A percentile compares a stretch with the other conserved stretches of the same genome.
Evolutionary conservation across 2,329 filamentous ascomycete species (phyloP).

Genomic region (Colletotrichum destructivum): DNA sequence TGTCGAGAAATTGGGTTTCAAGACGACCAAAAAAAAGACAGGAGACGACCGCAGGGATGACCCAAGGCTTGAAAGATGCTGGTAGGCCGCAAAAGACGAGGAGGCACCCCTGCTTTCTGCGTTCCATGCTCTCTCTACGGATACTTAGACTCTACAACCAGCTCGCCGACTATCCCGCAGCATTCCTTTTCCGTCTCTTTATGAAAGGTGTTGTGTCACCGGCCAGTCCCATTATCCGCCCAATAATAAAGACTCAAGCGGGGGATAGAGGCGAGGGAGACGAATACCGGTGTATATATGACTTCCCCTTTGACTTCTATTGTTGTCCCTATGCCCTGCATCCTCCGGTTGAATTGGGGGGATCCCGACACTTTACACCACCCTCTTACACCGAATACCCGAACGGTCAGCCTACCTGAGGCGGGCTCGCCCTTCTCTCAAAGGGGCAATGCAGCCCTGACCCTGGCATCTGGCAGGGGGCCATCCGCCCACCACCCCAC

Average conservation of each 20-base stretch:
- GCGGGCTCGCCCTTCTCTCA: constrained; percentile 25
- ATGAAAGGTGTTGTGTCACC: constrained; percentile 3
- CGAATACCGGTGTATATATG: neutral
- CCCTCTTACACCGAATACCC: constrained; percentile 27
- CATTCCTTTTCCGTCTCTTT: neutral
- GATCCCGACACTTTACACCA: neutral
- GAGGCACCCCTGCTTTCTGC: neutral
- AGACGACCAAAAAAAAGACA: neutral
- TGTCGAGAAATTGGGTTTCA: too few species aligned
- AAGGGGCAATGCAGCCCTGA: constrained; percentile 28
- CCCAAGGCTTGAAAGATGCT: constrained; percentile 1
- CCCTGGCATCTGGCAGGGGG: constrained; percentile 14
- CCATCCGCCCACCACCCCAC: neutral
- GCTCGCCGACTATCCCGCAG: neutral
- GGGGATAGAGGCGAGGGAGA: neutral
- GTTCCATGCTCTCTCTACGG: neutral
- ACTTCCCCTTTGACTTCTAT: constrained; percentile 12
- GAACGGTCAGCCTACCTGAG: constrained; percentile 30
- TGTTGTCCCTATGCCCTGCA: constrained; percentile 13
- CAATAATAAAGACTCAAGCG: neutral
- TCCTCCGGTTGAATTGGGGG: neutral
- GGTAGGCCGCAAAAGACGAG: neutral
- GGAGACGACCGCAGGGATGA: constrained; percentile 8
- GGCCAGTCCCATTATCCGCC: constrained; percentile 14
- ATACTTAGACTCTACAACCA: neutral